Evolutionary conservation across 345 rosid species (phyloP).

Genomic region (Lagerstroemia speciosa): DNA sequence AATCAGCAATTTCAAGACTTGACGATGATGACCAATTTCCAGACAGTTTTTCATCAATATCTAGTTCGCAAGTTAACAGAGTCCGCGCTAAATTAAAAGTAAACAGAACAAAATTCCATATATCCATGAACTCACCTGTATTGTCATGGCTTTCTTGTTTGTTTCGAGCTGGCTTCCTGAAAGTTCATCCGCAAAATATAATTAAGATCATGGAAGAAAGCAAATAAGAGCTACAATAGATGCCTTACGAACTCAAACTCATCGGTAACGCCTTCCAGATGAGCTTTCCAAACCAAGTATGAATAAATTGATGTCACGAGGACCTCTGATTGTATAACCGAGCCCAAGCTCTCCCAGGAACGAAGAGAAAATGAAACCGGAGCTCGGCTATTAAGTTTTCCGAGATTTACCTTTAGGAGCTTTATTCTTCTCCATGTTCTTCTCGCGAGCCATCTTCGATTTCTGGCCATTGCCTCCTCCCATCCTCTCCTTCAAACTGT

Average conservation of each 20-base stretch:
- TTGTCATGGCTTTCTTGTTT: constrained; percentile 56
- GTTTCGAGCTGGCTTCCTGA: constrained; percentile 50
- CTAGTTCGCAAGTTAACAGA: background rate
- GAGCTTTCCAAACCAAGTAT: background rate
- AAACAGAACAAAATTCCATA: no score
- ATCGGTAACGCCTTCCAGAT: no score
- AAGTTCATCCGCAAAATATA: background rate
- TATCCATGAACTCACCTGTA: constrained; percentile 31
- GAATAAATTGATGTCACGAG: background rate
- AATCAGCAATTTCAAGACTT: no score
- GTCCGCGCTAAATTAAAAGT: background rate
- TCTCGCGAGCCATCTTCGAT: constrained; percentile 47
- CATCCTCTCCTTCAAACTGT: constrained; percentile 12
- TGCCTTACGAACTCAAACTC: no score
- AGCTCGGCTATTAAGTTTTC: no score
- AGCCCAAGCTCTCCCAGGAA: background rate
- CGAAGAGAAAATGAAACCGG: no score
- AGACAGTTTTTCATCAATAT: no score
- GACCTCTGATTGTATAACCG: background rate
- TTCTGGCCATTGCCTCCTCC: constrained; percentile 53
- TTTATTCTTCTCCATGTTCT: constrained; percentile 37
- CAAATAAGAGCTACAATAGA: no score
- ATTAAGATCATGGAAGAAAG: background rate
- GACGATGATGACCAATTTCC: no score
- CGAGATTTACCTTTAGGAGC: constrained; percentile 25